phyloP scores from a whole-genome alignment of 169 alveolate genomes.

The Plasmodium fragile region DNA sequence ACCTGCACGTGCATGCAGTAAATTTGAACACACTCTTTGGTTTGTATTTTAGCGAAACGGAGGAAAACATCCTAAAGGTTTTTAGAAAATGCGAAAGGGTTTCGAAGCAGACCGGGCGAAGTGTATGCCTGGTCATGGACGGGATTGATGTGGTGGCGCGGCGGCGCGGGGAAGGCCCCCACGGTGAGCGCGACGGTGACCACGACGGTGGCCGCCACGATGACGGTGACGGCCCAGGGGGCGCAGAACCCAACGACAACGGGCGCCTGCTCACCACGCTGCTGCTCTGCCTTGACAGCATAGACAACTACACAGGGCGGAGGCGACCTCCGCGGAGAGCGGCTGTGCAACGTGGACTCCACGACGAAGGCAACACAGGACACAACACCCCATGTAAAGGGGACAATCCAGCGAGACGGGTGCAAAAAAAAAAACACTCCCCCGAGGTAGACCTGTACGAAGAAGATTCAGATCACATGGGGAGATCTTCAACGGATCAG shows the following conservation, averaged over 20 bases:
- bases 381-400: background rate
- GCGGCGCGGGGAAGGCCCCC: background rate
- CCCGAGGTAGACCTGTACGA: background rate
- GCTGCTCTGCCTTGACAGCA: conserved; percentile 51
- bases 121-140: conserved; percentile 37
- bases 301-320: conserved; percentile 33
- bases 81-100: conserved; percentile 24
- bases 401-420: background rate
- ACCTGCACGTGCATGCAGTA: conserved; percentile 25
- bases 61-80: conserved; percentile 38
- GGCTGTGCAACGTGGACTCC: background rate
- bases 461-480: background rate
- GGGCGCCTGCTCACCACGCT: conserved; percentile 36
- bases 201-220: background rate
- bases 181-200: background rate
- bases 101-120: background rate
- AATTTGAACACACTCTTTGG: conserved; percentile 70
- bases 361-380: background rate
- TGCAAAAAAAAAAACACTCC: background rate
- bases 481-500: background rate
- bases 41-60: conserved; percentile 63
- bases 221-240: background rate
- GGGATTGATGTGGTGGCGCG: conserved; percentile 67
- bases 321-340: background rate
- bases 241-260: conserved; percentile 13